Percentiles rank a stretch among this genome's conserved stretches.
phyloP scores from a whole-genome alignment of 2,329 filamentous ascomycete species.

The Penicillium freii region DNA sequence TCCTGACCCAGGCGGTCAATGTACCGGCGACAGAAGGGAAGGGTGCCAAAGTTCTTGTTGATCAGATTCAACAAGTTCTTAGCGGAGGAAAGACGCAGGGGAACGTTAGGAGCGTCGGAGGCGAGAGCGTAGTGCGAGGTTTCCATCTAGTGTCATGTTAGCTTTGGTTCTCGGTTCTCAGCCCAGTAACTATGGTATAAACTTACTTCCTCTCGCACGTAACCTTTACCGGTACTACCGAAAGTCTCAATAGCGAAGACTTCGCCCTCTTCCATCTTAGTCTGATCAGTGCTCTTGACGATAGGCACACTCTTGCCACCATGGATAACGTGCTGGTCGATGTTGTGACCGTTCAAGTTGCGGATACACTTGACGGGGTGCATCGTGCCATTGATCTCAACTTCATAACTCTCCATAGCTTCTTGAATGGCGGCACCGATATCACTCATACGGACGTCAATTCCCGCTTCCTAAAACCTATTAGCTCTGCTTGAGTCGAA shows the following conservation, averaged over 20 bases:
- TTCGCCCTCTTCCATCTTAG: conserved; percentile 97
- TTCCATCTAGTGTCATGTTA: conserved; percentile 57
- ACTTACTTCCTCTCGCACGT: conserved; percentile 77
- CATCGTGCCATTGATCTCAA: conserved; percentile 75
- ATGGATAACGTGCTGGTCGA: conserved; percentile 85
- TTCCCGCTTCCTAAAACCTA: conserved; percentile 71
- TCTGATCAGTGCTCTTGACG: conserved; percentile 81
- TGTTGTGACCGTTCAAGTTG: conserved; percentile 87
- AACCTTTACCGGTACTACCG: conserved; percentile 86
- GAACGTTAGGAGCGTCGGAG: conserved; percentile 69
- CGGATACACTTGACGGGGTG: conserved; percentile 81
- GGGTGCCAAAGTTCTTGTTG: conserved; percentile 92
- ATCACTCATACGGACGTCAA: conserved; percentile 84
- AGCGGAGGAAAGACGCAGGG: conserved; percentile 74
- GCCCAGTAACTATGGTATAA: conserved; percentile 6
- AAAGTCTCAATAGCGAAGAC: conserved; percentile 96
- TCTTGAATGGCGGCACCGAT: conserved; percentile 83
- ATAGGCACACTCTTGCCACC: conserved; percentile 90
- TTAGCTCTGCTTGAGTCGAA: conserved; percentile 10
- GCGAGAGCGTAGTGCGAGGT: conserved; percentile 82
- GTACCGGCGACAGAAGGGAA: conserved; percentile 88
- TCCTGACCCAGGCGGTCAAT: conserved; percentile 90
- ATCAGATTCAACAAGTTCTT: conserved; percentile 84
- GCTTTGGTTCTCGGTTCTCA: not conserved
- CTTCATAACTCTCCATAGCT: conserved; percentile 89